Percentiles rank a stretch among this genome's conserved stretches.
Evolutionary conservation across 371 early-diverging fungal genomes (phyloP).

Genomic region (Paraphysoderma sedebokerense): DNA sequence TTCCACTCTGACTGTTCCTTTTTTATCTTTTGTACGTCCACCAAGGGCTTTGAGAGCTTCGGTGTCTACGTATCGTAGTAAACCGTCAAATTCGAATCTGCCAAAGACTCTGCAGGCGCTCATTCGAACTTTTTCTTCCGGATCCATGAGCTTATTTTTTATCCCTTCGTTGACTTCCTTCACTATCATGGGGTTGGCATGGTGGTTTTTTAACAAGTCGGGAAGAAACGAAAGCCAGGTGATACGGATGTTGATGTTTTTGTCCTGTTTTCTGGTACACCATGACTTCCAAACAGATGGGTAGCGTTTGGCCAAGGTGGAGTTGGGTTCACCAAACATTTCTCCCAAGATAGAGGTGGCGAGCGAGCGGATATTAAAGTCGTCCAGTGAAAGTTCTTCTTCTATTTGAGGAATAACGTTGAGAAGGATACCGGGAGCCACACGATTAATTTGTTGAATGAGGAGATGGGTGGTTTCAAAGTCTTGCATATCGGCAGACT

Average conservation of each 20-base stretch:
- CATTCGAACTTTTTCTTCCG: slow-evolving; percentile 82
- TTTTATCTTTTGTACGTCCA: slow-evolving; percentile 73
- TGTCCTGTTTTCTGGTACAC: slow-evolving; percentile 70
- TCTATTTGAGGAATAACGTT: slow-evolving; percentile 89
- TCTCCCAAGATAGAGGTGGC: slow-evolving; percentile 65
- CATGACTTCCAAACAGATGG: slow-evolving; percentile 76
- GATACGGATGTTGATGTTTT: slow-evolving; percentile 39
- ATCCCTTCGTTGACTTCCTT: slow-evolving; percentile 47
- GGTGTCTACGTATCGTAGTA: slow-evolving; percentile 31
- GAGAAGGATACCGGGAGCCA: slow-evolving; percentile 54
- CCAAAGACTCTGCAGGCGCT: slow-evolving; percentile 50
- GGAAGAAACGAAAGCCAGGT: slow-evolving; percentile 53
- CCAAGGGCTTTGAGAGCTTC: slow-evolving; percentile 42
- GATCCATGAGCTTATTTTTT: slow-evolving; percentile 60
- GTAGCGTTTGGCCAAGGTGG: slow-evolving; percentile 48
- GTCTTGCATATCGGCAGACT: slow-evolving; percentile 40
- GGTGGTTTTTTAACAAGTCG: slow-evolving; percentile 41
- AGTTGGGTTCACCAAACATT: slow-evolving; percentile 61
- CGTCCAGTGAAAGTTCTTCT: slow-evolving; percentile 71
- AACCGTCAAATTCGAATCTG: slow-evolving; percentile 32
- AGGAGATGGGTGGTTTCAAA: slow-evolving; percentile 53
- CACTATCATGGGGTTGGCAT: slow-evolving; percentile 23
- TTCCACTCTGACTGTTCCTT: slow-evolving; percentile 18
- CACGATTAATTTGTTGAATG: slow-evolving; percentile 55
- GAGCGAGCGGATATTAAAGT: slow-evolving; percentile 49